Conservation (phyloP, 2,329 filamentous ascomycete genomes). For the Verruconis gallopava region DNA sequence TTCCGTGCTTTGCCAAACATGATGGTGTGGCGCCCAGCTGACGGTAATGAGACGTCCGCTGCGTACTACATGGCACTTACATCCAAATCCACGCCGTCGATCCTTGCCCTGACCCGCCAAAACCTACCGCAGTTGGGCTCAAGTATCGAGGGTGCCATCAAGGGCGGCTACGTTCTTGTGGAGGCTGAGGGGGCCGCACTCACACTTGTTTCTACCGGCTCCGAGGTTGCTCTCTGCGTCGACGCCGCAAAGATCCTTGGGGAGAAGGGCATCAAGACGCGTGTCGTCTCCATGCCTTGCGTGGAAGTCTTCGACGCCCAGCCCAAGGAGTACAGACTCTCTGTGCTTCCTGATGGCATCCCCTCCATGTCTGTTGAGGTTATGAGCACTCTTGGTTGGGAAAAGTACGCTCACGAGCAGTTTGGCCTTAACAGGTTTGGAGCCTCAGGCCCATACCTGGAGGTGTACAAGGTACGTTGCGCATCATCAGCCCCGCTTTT, state of each 20-base stretch:
- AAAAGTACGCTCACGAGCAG: conserved; percentile 98
- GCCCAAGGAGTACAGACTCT: conserved; percentile 86
- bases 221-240: conserved; percentile 86
- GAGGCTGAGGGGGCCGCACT: conserved; percentile 75
- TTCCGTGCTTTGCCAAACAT: conserved; percentile 98
- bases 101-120: conserved; percentile 91
- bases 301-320: conserved; percentile 94
- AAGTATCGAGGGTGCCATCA: conserved; percentile 74
- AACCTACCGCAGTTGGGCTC: conserved; percentile 95
- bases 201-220: conserved; percentile 88
- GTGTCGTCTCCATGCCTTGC: conserved; percentile 92
- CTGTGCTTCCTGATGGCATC: conserved; percentile 85
- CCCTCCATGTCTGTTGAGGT: conserved; percentile 89
- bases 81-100: conserved; percentile 77
- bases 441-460: conserved; percentile 92
- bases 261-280: conserved; percentile 74
- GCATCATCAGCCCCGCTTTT: not conserved
- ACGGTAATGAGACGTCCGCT: conserved; percentile 95
- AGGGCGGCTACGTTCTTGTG: conserved; percentile 87
- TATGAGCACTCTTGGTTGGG: conserved; percentile 96
- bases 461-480: conserved; percentile 68
- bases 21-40: conserved; percentile 98
- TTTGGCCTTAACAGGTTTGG: conserved; percentile 99
- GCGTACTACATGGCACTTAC: conserved; percentile 95
- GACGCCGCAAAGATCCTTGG: conserved; percentile 88